These are phyloP conservation scores for Chamaecyparis obtusa DNA, from an alignment of 75 land plant genomes.

Conservation along the genomic window DNA sequence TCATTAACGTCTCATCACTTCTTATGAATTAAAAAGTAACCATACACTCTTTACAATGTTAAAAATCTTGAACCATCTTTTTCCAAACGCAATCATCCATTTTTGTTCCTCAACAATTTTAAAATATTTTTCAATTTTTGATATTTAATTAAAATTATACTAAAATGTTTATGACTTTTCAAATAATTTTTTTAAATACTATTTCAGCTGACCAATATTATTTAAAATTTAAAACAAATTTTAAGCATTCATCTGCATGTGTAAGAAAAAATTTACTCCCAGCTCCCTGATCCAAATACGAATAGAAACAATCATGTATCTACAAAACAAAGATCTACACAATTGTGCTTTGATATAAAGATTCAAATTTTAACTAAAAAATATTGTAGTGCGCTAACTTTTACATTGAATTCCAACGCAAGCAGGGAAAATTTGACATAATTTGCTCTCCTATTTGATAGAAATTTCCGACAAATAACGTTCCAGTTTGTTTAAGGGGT, in stretches of 20 bases:
- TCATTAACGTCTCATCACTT: not conserved
- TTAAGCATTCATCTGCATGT: not conserved
- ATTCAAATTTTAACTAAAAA: no score
- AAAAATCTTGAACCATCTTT: no score
- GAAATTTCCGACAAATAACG: not conserved
- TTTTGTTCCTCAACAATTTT: no score
- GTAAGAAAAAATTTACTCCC: not conserved
- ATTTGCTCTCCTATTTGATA: not conserved
- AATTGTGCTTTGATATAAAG: not conserved
- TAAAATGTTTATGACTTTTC: not conserved
- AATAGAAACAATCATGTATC: not conserved
- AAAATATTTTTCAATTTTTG: no score
- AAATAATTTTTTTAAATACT: not conserved
- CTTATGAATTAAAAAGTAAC: no score
- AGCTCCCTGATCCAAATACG: not conserved
- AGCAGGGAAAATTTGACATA: not conserved
- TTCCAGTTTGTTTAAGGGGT: not conserved
- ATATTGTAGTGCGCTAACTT: no score
- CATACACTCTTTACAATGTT: no score
- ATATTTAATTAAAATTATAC: not conserved
- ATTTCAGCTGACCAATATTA: not conserved
- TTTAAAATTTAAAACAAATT: no score
- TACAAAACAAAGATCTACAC: not conserved
- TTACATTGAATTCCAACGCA: not conserved
- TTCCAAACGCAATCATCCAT: not conserved